Base-by-base conservation (phyloP, 129 eudicot species). In the Helianthus tuberosus region DNA sequence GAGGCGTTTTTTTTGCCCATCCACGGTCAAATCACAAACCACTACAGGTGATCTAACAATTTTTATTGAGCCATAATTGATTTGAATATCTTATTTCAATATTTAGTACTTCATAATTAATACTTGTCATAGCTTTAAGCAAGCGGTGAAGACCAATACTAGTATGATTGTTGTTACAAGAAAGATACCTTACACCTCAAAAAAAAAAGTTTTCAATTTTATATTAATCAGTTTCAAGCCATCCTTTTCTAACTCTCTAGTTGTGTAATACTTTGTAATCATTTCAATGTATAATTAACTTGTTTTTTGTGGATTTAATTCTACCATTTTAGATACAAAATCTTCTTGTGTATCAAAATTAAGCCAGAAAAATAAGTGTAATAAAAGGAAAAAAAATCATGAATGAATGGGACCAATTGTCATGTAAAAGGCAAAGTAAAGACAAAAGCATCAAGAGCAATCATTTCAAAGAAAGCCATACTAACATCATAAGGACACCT, bases 401-500 rank as follows among this genome's bases (percentile, higher is more conserved):
- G 73, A 46, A 54, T 29, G 52, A 43, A 64, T 54, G 68, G 78
- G 61, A 64, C 64, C 75, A 58, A 7, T 5, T 68, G 20, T 64
- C 68, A 76, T 35, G 59, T 63, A 71, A 78, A 71, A 55, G 48
- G 61, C 9, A 11, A 72, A 54, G 60, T 23, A 63, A 79, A 72
- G 43, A 66, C 63, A 64, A 79, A 78, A 71, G 78, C 54, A 35
- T 64, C 52, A 52, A 53, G 43, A 72, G 68, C 78, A 72, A 57
- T 52, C 77, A 64, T 79, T 54, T 79, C 62, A 72, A 43, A 57
- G 53, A 52, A 64, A 77, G 71, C 58, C 66, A 70, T 20, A 14
- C 46, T 48, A 38, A 77, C 71, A 62, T 63, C 66, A 63, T 15
- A 11, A 6, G n/a, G 73, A 60, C 49, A 63, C 43, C 67, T 72